These are phyloP conservation scores for Vanderwaltozyma verrucispora DNA, from an alignment of 805 yeast species.

Conservation along the genomic window DNA sequence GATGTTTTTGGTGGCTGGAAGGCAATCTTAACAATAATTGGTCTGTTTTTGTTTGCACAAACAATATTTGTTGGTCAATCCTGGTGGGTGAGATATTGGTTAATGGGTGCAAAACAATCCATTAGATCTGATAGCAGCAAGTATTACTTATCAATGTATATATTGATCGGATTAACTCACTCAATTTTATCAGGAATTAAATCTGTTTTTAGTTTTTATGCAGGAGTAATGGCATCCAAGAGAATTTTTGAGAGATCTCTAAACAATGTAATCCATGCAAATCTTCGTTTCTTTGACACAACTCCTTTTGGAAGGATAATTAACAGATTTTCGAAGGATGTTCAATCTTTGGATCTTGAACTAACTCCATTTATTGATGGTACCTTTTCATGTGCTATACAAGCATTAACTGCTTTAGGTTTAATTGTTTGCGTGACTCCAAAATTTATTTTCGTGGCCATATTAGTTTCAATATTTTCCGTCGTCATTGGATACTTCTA, in stretches of 20 bases:
- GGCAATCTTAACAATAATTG: conserved; percentile 40
- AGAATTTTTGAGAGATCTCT: conserved; percentile 59
- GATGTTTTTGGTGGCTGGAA: conserved; percentile 56
- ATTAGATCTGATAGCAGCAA: no score
- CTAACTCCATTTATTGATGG: conserved; percentile 71
- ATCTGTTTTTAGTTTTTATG: conserved; percentile 48
- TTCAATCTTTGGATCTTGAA: conserved; percentile 91
- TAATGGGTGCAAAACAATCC: background rate
- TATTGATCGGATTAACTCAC: conserved; percentile 54
- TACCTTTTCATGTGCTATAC: conserved; percentile 52
- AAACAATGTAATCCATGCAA: conserved; percentile 59
- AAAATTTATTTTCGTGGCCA: conserved; percentile 64
- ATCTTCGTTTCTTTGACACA: conserved; percentile 80
- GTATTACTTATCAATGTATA: conserved; percentile 62
- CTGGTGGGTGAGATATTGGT: conserved; percentile 86
- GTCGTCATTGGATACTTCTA: conserved; percentile 66
- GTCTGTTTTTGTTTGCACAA: conserved; percentile 49
- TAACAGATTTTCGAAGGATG: conserved; percentile 93
- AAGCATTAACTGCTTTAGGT: conserved; percentile 57
- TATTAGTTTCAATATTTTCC: conserved; percentile 51
- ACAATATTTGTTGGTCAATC: conserved; percentile 56
- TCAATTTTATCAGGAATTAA: conserved; percentile 50
- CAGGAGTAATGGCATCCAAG: conserved; percentile 74
- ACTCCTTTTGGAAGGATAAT: conserved; percentile 95
- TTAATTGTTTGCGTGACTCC: conserved; percentile 81